Base-by-base conservation (phyloP, 805 yeast genomes). In the Candida saitoana region DNA sequence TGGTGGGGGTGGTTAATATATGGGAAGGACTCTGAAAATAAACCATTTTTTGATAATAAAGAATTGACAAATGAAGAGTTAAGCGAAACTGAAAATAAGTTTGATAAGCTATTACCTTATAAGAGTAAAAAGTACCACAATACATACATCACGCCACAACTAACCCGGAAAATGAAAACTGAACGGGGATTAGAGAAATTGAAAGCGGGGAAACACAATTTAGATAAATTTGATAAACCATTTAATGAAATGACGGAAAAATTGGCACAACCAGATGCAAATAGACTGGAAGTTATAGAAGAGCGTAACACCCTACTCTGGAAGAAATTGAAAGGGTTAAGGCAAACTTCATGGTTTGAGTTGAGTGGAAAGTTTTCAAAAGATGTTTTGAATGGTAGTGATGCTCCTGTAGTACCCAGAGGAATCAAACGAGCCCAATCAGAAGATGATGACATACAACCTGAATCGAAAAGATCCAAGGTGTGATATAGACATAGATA, bases 1-100 rank as follows among this genome's bases (percentile, higher is more conserved):
- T 67, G 73, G 74, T 63, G 68, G 68, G 59, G 58, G 5, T 69
- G 71, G 70, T 52, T 69, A 17, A 49, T 69, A 3, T 59, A 63
- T 45, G 65, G 67, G 7, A 67, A 68, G 39, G 67, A 63, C 36
- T 48, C 55, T n/a, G 49, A 44, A 6, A 62, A 63, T 17, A 55
- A 57, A 33, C 52, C 65, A 7, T 49, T 65, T 14, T 56, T 66
- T 43, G 48, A 47, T 4, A 52, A 57, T 17, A 56, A 51, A 27
- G 30, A 42, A 1, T 19, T 69, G 17, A 41, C 51, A 0, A 44
- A 45, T 1, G 55, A 50, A 5, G 66, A 63, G 3, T 43, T 66
- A 27, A 16, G 34, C 2, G 45, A 42, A 6, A 47, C 52, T 0
- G 34, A 49, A 15, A 52, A 56, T 5, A 51, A 57, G 24, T 51